A percentile compares a stretch with the other conserved stretches of the same genome.
Evolutionary conservation across 495 filamentous ascomycete genomes (phyloP).

Genomic region (Chaetomidium leptoderma): DNA sequence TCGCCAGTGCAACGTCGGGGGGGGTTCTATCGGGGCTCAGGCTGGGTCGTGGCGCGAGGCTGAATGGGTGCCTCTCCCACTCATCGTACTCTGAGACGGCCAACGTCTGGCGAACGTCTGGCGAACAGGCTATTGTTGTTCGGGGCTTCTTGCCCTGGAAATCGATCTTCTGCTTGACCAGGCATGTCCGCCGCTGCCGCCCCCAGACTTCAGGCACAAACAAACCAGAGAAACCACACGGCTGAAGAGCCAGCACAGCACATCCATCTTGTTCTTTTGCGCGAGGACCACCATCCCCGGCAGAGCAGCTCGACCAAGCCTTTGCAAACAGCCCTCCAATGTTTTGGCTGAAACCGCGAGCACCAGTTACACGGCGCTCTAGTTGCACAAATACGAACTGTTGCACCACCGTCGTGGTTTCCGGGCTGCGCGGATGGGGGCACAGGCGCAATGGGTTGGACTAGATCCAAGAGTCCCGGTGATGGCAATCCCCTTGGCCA

Average conservation of each 20-base stretch:
- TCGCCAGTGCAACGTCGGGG: background rate
- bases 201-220: background rate
- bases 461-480: conserved; percentile 15
- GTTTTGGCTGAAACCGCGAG: conserved; percentile 1
- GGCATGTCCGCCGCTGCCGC: background rate
- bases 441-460: conserved; percentile 2
- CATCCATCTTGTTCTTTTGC: background rate
- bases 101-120: background rate
- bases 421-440: conserved; percentile 7
- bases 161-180: background rate
- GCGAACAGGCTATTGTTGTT: conserved; percentile 1
- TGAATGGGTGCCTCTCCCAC: background rate
- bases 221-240: conserved; percentile 1
- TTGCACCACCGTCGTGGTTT: conserved; percentile 12
- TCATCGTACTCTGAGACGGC: background rate
- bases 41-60: background rate
- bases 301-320: background rate
- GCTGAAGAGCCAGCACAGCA: background rate
- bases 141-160: background rate
- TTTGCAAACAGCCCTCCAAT: background rate
- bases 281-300: background rate
- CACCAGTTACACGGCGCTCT: conserved; percentile 1
- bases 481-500: conserved; percentile 9
- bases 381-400: conserved; percentile 19
- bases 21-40: background rate